phyloP scores from a whole-genome alignment of 2,329 filamentous ascomycete species.

The Scedosporium minutisporum region DNA sequence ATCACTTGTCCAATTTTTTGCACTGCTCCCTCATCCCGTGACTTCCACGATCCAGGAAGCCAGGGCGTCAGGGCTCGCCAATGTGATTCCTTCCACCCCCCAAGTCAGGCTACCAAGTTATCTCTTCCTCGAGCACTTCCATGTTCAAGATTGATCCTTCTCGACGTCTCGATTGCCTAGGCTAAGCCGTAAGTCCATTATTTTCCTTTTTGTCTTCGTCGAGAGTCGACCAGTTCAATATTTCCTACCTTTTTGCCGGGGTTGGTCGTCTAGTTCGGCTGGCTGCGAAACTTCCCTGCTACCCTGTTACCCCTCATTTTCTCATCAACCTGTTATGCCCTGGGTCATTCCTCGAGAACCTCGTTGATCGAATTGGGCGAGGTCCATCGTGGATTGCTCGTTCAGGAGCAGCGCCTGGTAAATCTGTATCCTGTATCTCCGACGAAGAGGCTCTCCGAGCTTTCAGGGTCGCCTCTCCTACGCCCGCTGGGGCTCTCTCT shows the following conservation, averaged over 20 bases:
- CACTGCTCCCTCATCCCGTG: neutral
- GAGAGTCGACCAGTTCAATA: neutral
- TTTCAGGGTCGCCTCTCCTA: neutral
- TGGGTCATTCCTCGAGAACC: neutral
- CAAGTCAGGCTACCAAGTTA: neutral
- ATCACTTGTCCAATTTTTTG: neutral
- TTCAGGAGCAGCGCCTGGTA: neutral
- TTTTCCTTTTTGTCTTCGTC: neutral
- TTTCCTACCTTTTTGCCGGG: neutral
- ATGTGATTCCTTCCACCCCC: neutral
- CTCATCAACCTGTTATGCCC: neutral
- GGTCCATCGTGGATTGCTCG: neutral
- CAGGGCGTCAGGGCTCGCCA: neutral
- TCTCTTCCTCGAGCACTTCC: neutral
- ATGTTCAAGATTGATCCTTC: neutral
- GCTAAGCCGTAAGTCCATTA: neutral
- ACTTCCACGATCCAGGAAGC: neutral
- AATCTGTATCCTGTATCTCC: neutral
- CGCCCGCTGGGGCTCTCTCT: neutral
- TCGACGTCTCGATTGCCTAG: neutral
- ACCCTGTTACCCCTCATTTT: slow-evolving; percentile 2
- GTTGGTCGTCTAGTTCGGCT: neutral
- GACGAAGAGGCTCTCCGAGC: neutral
- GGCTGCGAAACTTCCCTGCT: neutral
- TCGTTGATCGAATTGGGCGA: neutral